A percentile compares a stretch with the other conserved stretches of the same genome.
Conservation (phyloP, 2,329 filamentous ascomycete genomes). For the Clonostachys solani region DNA sequence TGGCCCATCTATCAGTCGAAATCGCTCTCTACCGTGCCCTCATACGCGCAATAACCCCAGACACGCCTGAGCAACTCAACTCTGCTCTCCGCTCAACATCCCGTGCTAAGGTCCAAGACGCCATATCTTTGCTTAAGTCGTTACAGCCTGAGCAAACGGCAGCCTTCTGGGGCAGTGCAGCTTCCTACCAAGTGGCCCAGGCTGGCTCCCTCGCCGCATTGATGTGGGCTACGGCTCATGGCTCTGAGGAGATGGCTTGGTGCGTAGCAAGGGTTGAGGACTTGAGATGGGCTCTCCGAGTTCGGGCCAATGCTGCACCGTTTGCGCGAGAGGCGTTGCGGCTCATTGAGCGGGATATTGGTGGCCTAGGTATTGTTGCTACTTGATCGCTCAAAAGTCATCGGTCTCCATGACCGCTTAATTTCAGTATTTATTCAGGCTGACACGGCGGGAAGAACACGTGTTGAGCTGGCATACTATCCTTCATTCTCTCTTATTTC, state of each 20-base stretch:
- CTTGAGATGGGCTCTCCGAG: background rate
- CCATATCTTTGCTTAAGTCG: slow-evolving; percentile 36
- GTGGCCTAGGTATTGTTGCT: background rate
- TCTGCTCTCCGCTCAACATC: slow-evolving; percentile 12
- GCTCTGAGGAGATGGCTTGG: background rate
- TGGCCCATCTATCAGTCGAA: slow-evolving; percentile 36
- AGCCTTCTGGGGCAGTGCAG: slow-evolving; percentile 27
- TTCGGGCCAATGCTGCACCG: background rate
- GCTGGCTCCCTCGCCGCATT: slow-evolving; percentile 21
- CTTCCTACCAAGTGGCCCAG: slow-evolving; percentile 21
- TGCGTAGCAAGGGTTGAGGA: background rate
- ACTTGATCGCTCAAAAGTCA: too few relatives aligned
- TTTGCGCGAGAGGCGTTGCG: slow-evolving; percentile 1
- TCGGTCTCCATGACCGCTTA: too few relatives aligned
- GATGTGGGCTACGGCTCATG: slow-evolving; percentile 7
- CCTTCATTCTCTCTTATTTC: too few relatives aligned
- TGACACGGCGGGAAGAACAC: too few relatives aligned
- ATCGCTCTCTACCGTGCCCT: slow-evolving; percentile 36
- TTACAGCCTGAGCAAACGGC: slow-evolving; percentile 34
- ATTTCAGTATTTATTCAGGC: too few relatives aligned
- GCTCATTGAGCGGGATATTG: background rate
- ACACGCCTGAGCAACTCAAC: slow-evolving; percentile 1
- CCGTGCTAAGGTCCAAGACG: slow-evolving; percentile 19
- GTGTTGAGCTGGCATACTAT: too few relatives aligned
- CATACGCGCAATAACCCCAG: slow-evolving; percentile 17